Conservation (phyloP, 1,139 yeast genomes). For the Martiniozyma asiatica region DNA sequence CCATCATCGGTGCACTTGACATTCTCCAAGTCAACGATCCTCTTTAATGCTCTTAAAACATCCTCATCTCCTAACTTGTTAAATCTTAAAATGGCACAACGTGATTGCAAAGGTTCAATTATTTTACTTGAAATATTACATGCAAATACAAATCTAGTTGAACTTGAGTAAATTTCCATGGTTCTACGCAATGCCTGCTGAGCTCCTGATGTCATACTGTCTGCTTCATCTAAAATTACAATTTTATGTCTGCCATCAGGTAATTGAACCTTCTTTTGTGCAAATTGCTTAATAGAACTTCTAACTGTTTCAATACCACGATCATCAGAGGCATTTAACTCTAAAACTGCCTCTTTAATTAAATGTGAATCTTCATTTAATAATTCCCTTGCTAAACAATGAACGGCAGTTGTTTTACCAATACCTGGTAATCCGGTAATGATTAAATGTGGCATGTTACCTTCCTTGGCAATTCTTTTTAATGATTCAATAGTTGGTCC, state of each 20-base stretch:
- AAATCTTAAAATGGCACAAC: slow-evolving; percentile 90
- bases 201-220: slow-evolving; percentile 97
- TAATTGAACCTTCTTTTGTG: slow-evolving; percentile 75
- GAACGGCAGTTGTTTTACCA: slow-evolving; percentile 90
- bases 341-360: slow-evolving; percentile 76
- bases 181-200: slow-evolving; percentile 92
- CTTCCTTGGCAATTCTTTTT: slow-evolving; percentile 76
- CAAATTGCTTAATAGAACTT: slow-evolving; percentile 85
- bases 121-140: slow-evolving; percentile 91
- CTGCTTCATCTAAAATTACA: slow-evolving; percentile 89
- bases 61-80: slow-evolving; percentile 75
- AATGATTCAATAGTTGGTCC: slow-evolving; percentile 80
- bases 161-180: slow-evolving; percentile 88
- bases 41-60: slow-evolving; percentile 63
- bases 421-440: slow-evolving; percentile 94
- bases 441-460: slow-evolving; percentile 94
- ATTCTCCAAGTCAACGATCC: slow-evolving; percentile 41
- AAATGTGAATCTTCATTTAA: slow-evolving; percentile 42
- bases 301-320: slow-evolving; percentile 94
- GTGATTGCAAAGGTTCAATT: slow-evolving; percentile 90
- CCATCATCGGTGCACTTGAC: slow-evolving; percentile 85
- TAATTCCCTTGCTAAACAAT: slow-evolving; percentile 78
- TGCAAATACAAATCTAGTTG: slow-evolving; percentile 95
- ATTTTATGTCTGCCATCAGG: slow-evolving; percentile 78
- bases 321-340: slow-evolving; percentile 91